Base-by-base conservation (phyloP, 1,284 basidiomycete genomes). In the Golubevia sp. region DNA sequence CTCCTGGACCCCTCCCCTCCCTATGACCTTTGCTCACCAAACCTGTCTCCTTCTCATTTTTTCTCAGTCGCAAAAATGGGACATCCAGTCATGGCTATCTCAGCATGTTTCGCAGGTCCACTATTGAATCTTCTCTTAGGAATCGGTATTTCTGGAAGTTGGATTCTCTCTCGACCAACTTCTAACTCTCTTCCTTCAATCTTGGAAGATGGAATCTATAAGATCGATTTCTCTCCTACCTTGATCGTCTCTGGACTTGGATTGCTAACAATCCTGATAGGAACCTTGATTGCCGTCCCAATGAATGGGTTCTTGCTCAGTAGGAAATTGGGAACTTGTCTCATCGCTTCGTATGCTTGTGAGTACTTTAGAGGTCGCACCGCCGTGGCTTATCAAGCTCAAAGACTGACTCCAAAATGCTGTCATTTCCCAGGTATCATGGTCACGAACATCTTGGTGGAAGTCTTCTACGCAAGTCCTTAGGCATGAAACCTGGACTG, bases 61-160 rank as follows among this genome's bases (percentile, higher is more conserved):
- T 26, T n/a, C 49, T 5, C 30, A 5, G 11, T 34, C 4, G 78
- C 79, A 5, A 57, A 71, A 20, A 61, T 79, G 23, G 79, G 77
- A 2, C 79, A 79, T 61, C 79, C 79, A 1, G 66, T 76, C 38
- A 82, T 84, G 82, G 80, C 82, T 21, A 93, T 96, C 84, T 92
- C 92, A 5, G 94, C 92, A 0, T 97, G 94, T 84, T 95, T 95
- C 75, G 93, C 93, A 56, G 91, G 93, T 1, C 94, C 94, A 0
- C 94, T 99, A 93, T 90, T 98, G 73, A 99, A 97, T 85, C 92
- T 99, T 71, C 89, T 98, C 2, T 89, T 99, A 58, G 93, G 93
- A 13, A 87, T 94, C 63, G 92, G 93, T 50, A 87, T 93, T 62
- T 91, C 91, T 0, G 91, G 92, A 18, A 70, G 73, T 0, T 77